phyloP scores from a whole-genome alignment of 1,284 basidiomycete species.

The Lentinula novae-zelandiae region DNA sequence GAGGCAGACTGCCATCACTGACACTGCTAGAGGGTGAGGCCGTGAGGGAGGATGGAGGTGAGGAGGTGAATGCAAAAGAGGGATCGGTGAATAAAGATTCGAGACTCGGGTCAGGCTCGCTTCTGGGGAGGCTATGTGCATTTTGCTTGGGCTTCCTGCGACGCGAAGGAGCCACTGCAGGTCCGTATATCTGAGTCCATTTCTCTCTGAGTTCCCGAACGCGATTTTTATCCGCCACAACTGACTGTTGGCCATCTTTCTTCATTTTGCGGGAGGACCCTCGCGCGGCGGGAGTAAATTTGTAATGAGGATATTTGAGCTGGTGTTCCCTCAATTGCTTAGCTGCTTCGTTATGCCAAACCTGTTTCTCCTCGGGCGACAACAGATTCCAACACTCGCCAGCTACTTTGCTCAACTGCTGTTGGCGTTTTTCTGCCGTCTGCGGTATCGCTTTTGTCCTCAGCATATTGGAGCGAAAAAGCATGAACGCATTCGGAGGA shows the following conservation, averaged over 20 bases:
- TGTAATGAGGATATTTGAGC: conserved; percentile 39
- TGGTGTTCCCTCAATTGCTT: conserved; percentile 34
- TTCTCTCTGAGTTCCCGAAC: conserved; percentile 13
- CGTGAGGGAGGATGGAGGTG: neutral
- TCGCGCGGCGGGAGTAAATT: conserved; percentile 39
- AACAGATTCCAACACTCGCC: conserved; percentile 52
- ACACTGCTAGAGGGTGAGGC: neutral
- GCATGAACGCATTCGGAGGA: conserved; percentile 70
- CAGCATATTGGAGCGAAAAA: conserved; percentile 75
- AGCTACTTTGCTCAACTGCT: conserved; percentile 56
- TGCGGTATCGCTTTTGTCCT: conserved; percentile 34
- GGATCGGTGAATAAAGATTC: neutral
- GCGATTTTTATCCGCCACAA: neutral
- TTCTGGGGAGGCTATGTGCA: neutral
- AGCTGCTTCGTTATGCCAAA: conserved; percentile 43
- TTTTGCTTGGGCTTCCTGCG: conserved; percentile 1
- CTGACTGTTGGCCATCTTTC: neutral
- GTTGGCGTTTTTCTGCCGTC: conserved; percentile 44
- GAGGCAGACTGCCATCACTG: neutral
- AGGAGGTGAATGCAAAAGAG: neutral
- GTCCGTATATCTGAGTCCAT: conserved; percentile 10
- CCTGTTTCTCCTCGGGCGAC: conserved; percentile 33
- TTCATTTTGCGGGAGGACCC: conserved; percentile 16
- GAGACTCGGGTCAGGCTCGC: neutral
- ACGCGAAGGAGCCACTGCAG: conserved; percentile 6